Evolutionary conservation across 2,329 filamentous ascomycete genomes (phyloP).

Genomic region (Orbilia brochopaga): DNA sequence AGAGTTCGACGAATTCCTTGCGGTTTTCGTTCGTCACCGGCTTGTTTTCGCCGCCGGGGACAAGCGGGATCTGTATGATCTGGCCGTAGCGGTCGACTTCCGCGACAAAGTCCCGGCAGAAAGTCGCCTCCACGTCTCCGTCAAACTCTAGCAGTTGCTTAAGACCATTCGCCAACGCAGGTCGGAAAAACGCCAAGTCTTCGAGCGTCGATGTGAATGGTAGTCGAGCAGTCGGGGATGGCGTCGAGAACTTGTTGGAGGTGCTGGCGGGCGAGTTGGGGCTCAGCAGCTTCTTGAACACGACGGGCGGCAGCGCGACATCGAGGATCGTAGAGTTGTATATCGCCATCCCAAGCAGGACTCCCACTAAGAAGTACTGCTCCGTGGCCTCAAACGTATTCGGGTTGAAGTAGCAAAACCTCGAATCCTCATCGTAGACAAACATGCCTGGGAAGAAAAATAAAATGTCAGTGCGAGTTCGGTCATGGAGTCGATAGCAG

Average conservation of each 20-base stretch:
- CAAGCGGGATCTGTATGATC: conserved; percentile 71
- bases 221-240: conserved; percentile 65
- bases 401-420: conserved; percentile 91
- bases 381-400: conserved; percentile 88
- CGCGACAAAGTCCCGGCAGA: conserved; percentile 80
- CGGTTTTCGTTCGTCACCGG: conserved; percentile 84
- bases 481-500: neutral
- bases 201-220: conserved; percentile 76
- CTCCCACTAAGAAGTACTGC: conserved; percentile 88
- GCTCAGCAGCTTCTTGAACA: conserved; percentile 83
- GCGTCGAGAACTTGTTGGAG: conserved; percentile 58
- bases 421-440: conserved; percentile 86
- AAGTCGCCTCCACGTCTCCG: conserved; percentile 79
- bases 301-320: conserved; percentile 83
- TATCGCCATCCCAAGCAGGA: conserved; percentile 85
- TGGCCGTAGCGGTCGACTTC: conserved; percentile 79
- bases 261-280: conserved; percentile 70
- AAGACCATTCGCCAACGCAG: conserved; percentile 75
- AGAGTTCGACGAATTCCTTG: conserved; percentile 83
- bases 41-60: conserved; percentile 72
- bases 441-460: conserved; percentile 72
- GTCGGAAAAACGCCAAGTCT: conserved; percentile 82
- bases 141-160: conserved; percentile 79
- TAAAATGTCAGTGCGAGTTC: neutral
- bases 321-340: conserved; percentile 95